Evolutionary conservation across 2,329 filamentous ascomycete genomes (phyloP), one percentile per base, ranked within the genome.

Genomic region (Chalaropsis thielavioides): DNA sequence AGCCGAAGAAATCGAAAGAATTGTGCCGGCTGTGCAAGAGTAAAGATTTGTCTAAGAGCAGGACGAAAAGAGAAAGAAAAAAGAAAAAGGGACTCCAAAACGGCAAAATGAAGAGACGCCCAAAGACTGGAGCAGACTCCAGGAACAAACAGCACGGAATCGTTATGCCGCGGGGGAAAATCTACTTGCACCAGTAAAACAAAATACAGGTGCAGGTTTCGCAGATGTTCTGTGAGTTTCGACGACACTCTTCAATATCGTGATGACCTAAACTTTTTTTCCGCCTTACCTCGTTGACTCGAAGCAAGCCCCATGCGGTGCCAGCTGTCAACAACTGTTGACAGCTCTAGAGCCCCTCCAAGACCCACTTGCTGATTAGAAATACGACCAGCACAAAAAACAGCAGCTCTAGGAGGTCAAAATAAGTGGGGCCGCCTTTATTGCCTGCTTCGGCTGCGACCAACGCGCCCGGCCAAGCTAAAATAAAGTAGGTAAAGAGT

Each of bases 191-290:
- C 17, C 13, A 7, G 24, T 3, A 15, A n/a, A 15, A 35, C 6
- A 35, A 2, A 35, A 17, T 13, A 13, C 51, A 35, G 51, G 51
- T 11, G 17, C n/a, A 61, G 44, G 49, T 54, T 66, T 66, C 64
- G 64, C 61, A 66, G 60, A 49, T 46, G 40, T 66, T 66, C 64
- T 63, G 49, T 62, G 61, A 62, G 64, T 43, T 66, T 66, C 64
- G 64, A 66, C 54, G 61, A 19, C 17, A 24, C 60, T 60, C 60
- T 56, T 44, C 15, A 27, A 27, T 63, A 63, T 63, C 61, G 61
- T 66, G 64, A 66, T 61, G 61, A 51, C 64, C 60, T 60, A 51
- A 63, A 61, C 58, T 66, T 63, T 66, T 62, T 63, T 63, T 40
- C 22, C 35, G 40, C 49, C 49, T 40, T 61, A 27, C 44, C 43